Base-by-base conservation (phyloP, 805 yeast species). In the Pichia nakasei region DNA sequence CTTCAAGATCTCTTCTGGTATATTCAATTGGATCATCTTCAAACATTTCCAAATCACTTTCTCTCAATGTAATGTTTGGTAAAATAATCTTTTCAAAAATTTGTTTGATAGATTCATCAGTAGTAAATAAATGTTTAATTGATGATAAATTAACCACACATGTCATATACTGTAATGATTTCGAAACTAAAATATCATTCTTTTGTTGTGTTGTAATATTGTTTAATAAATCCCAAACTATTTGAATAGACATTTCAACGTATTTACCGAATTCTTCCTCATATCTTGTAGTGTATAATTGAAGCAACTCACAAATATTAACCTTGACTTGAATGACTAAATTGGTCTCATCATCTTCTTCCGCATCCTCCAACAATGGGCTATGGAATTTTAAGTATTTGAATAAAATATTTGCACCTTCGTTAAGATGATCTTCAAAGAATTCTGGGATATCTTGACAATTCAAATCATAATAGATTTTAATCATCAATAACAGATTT, bases 391-490 rank as follows among this genome's bases (percentile, higher is more conserved):
- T 65, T 46, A 93, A 69, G 60, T 89, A 91, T 63, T 84, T 85
- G 60, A 87, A 94, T 52, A 89, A 69, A 24, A 89, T 75, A 5
- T 70, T 70, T 93, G 94, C 85, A 43, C 94, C 88, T 17, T 65
- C 67, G 35, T 72, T 67, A 62, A 93, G 66, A 60, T 93, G 76
- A 64, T 93, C 97, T 65, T 94, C 99, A 60, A 93, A 93, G 59
- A 91, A 93, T 64, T 89, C 98, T 1, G 99, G 98, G 43, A 93
- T 82, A 64, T 93, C 99, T 66, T 94, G 98, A 64, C 97, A 91
- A 62, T 93, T 93, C 56, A 93, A 76, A 61, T 93, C 99, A 59
- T 80, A 87, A 64, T 85, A 94, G 32, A 94, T 76, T 59, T 93
- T 91, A 31, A 83, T 64, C 43, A 89, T 69, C 20, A 88, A 64